Percentiles rank a stretch among this genome's conserved stretches.
These are phyloP conservation scores for Pichia ethanolica DNA, from an alignment of 805 yeast genomes.

Conservation along the genomic window DNA sequence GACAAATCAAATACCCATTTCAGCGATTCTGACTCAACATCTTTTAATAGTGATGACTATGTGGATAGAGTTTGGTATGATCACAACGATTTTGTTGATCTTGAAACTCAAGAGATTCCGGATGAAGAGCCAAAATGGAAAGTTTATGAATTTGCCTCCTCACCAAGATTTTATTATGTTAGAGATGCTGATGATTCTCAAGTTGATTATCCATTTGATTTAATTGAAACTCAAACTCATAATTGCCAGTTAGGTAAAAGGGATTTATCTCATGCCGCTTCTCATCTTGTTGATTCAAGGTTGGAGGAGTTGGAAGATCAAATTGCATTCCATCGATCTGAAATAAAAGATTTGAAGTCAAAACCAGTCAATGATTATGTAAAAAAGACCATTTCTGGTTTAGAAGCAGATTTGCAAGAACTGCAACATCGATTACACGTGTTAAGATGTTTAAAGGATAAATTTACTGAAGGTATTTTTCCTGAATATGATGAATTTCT, in stretches of 20 bases:
- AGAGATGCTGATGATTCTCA: slow-evolving; percentile 40
- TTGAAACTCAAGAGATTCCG: slow-evolving; percentile 42
- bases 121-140: slow-evolving; percentile 34
- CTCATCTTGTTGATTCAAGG: slow-evolving; percentile 35
- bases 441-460: slow-evolving; percentile 17
- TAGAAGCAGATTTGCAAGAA: slow-evolving; percentile 23
- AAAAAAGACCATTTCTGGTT: slow-evolving; percentile 13
- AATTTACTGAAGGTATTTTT: slow-evolving; percentile 21
- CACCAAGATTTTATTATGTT: slow-evolving; percentile 57
- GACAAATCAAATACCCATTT: slow-evolving; percentile 13
- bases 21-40: slow-evolving; percentile 14
- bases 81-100: slow-evolving; percentile 64
- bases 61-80: slow-evolving; percentile 53
- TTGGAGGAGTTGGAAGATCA: slow-evolving; percentile 33
- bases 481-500: slow-evolving; percentile 22
- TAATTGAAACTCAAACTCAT: slow-evolving; percentile 50
- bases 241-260: slow-evolving; percentile 50
- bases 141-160: slow-evolving; percentile 43
- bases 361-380: slow-evolving; percentile 8
- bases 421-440: slow-evolving; percentile 26
- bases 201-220: slow-evolving; percentile 51
- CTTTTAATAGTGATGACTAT: slow-evolving; percentile 11
- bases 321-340: slow-evolving; percentile 25
- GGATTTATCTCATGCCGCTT: slow-evolving; percentile 51
- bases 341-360: slow-evolving; percentile 16